Percentiles rank a stretch among this genome's conserved stretches.
phyloP scores from a whole-genome alignment of 495 filamentous ascomycete species.

The Neurospora sp. region DNA sequence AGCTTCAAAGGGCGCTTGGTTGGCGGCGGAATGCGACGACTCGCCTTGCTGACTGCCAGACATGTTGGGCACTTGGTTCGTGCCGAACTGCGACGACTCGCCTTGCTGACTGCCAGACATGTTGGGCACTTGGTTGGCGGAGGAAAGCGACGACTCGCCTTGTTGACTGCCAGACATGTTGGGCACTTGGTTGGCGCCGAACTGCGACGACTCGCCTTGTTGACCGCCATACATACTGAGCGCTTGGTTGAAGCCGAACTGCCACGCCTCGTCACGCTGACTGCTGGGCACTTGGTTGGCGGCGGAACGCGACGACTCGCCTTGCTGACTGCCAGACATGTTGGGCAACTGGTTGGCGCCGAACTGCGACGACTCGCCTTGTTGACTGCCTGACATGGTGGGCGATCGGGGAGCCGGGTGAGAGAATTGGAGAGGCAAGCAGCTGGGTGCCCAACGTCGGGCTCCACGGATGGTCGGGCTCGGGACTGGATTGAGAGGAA shows the following conservation, averaged over 20 bases:
- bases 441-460: background rate
- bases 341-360: background rate
- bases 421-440: background rate
- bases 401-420: background rate
- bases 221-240: background rate
- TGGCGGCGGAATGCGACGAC: background rate
- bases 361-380: background rate
- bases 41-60: background rate
- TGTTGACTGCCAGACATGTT: background rate
- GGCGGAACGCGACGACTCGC: background rate
- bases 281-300: background rate
- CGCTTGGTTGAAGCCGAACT: background rate
- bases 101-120: background rate
- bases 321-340: background rate
- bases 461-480: background rate
- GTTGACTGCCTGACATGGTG: background rate
- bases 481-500: background rate
- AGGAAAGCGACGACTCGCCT: background rate
- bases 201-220: background rate
- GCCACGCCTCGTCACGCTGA: background rate
- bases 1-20: background rate
- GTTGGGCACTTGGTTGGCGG: accelerated
- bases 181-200: too few species aligned
- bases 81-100: too few species aligned
- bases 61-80: background rate